Evolutionary conservation across 1,284 basidiomycete genomes (phyloP), one percentile per base, ranked within the genome.

Genomic region (Microbotryum scabiosae): DNA sequence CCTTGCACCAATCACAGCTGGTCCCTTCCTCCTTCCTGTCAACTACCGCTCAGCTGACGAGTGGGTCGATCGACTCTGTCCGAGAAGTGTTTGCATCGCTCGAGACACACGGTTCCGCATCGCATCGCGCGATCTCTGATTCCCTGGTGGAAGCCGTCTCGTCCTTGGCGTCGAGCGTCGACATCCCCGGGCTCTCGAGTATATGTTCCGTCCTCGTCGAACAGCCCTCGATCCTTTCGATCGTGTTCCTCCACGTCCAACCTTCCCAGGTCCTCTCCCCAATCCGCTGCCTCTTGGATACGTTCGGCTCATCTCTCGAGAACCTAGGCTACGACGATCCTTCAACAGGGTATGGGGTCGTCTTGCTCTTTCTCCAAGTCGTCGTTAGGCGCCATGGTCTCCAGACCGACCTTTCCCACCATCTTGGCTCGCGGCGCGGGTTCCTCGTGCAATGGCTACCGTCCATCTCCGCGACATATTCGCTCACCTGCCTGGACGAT

Each of bases 351-450:
- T 78, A 74, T 58, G 77, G 77, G 0, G 70, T 71, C n/a, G 70
- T 75, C 6, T 72, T 77, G 2, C 60, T 75, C 4, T 66, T 77
- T 10, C 63, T 73, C 4, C 71, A 77, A 48, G 62, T 72, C 10
- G 60, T 75, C 14, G 71, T 72, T 9, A 62, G 65, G 6, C 70
- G 72, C 16, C 28, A 56, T 73, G 48, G 65, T 64, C 64, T 60
- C 30, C 26, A 23, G 23, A 21, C 41, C n/a, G 51, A 69, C 30
- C 54, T 64, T 18, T 47, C 43, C 59, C 65, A 56, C 52, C 73
- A 51, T 58, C 73, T 59, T 62, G 68, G 52, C 56, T 69, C 56
- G 14, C 14, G 46, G 9, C 41, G 74, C 7, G 65, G 70, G 25
- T 67, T 67, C 49, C 51, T 63, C 49, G 25, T n/a, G 2, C 7